phyloP scores from a whole-genome alignment of 2,329 filamentous ascomycete species.

The Macroventuria anomochaeta region DNA sequence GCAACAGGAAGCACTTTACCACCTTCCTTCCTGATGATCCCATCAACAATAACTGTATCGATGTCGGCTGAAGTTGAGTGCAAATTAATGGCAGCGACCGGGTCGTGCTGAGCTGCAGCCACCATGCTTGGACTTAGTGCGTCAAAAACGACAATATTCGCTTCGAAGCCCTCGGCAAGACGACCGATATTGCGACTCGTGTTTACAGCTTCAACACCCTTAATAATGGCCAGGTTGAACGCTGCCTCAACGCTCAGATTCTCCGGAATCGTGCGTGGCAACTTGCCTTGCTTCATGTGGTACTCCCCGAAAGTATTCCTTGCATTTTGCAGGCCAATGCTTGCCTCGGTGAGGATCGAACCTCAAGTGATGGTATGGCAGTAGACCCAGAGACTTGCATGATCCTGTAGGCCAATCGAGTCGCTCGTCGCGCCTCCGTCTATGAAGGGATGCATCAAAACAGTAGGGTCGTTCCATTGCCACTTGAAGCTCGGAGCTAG shows the following conservation, averaged over 20 bases:
- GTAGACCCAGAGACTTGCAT: slow-evolving; percentile 61
- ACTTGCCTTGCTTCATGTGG: slow-evolving; percentile 50
- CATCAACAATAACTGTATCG: slow-evolving; percentile 55
- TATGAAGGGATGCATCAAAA: slow-evolving; percentile 37
- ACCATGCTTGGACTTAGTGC: slow-evolving; percentile 51
- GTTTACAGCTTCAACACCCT: slow-evolving; percentile 53
- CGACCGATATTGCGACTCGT: slow-evolving; percentile 54
- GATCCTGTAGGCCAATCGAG: slow-evolving; percentile 36
- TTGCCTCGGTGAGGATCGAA: slow-evolving; percentile 55
- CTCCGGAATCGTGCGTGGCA: slow-evolving; percentile 57
- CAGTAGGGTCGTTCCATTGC: slow-evolving; percentile 49
- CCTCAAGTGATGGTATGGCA: slow-evolving; percentile 61
- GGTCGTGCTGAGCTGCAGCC: slow-evolving; percentile 51
- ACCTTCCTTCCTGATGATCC: slow-evolving; percentile 48
- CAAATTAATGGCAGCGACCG: slow-evolving; percentile 53
- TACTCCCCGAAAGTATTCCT: slow-evolving; percentile 53
- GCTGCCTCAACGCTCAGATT: slow-evolving; percentile 51
- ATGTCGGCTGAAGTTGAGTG: slow-evolving; percentile 53
- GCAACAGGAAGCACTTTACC: slow-evolving; percentile 39
- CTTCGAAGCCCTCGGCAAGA: slow-evolving; percentile 55
- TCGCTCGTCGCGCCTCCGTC: slow-evolving; percentile 23
- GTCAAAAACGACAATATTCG: slow-evolving; percentile 60
- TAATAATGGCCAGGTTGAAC: slow-evolving; percentile 60
- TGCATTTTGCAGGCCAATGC: slow-evolving; percentile 60
- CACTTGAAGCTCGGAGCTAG: slow-evolving; percentile 61